phyloP scores from a whole-genome alignment of 768 basidiomycete genomes.

The Suillus occidentalis region DNA sequence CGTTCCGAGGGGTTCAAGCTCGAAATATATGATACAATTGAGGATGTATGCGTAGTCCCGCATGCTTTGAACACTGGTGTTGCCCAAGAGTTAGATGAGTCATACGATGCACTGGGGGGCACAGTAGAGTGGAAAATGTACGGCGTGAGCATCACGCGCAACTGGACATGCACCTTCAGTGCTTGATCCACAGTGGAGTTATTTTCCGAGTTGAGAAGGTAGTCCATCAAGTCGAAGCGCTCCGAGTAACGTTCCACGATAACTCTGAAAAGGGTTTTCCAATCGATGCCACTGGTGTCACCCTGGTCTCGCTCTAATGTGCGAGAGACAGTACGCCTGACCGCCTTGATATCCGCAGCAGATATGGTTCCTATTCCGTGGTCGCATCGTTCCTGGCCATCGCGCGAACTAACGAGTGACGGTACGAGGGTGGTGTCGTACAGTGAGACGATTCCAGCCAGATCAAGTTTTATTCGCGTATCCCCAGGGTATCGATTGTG shows the following conservation, averaged over 20 bases:
- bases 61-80: constrained; percentile 14
- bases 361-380: constrained; percentile 17
- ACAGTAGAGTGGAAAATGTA: constrained; percentile 10
- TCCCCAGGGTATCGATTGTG: constrained; percentile 29
- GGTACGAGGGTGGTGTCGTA: constrained; percentile 27
- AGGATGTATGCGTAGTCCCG: constrained; percentile 13
- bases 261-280: constrained; percentile 39
- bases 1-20: constrained; percentile 16
- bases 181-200: constrained; percentile 3
- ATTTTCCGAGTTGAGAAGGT: constrained; percentile 32
- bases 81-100: constrained; percentile 8
- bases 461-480: constrained; percentile 23
- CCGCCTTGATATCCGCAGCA: constrained; percentile 11
- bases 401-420: constrained; percentile 17
- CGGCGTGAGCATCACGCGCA: constrained; percentile 20
- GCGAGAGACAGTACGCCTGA: constrained; percentile 10
- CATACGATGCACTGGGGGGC: background rate
- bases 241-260: constrained; percentile 42
- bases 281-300: constrained; percentile 39
- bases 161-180: constrained; percentile 15
- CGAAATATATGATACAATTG: background rate
- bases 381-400: constrained; percentile 22
- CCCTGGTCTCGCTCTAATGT: constrained; percentile 4
- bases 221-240: constrained; percentile 40
- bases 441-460: constrained; percentile 25